Conservation (phyloP, 2,329 filamentous ascomycete species). For the Lasiodiplodia theobromae region DNA sequence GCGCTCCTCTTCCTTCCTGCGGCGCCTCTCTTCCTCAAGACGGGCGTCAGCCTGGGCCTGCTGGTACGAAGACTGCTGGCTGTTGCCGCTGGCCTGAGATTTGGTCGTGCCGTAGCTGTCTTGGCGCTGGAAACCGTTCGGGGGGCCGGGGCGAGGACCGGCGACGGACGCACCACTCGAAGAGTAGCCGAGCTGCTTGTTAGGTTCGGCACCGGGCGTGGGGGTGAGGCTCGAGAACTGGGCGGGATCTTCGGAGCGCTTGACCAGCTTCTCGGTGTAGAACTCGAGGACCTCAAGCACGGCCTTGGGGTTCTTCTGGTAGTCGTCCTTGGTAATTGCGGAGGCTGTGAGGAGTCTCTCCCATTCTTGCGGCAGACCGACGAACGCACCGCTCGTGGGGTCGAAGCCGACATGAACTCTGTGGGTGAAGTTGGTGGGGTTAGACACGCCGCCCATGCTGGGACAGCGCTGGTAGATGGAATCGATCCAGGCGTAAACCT, state of each 20-base stretch:
- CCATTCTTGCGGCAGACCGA: constrained; percentile 94
- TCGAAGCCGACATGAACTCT: constrained; percentile 98
- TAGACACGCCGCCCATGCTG: constrained; percentile 97
- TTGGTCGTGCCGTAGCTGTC: constrained; percentile 53
- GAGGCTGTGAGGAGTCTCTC: constrained; percentile 95
- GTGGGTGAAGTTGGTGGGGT: constrained; percentile 97
- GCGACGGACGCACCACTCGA: constrained; percentile 55
- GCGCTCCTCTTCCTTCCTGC: constrained; percentile 49
- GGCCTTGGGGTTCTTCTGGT: constrained; percentile 85
- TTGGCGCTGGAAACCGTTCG: constrained; percentile 51
- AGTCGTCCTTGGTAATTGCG: constrained; percentile 97
- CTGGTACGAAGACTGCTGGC: constrained; percentile 36
- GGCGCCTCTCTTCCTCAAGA: constrained; percentile 48
- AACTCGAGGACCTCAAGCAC: constrained; percentile 81
- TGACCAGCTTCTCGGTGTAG: constrained; percentile 80
- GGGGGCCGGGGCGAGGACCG: constrained; percentile 56
- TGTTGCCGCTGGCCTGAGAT: constrained; percentile 36
- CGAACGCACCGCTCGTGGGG: constrained; percentile 91
- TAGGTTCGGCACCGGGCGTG: constrained; percentile 64
- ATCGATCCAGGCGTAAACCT: constrained; percentile 99
- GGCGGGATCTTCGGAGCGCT: constrained; percentile 74
- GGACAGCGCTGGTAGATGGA: constrained; percentile 96
- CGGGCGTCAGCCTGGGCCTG: constrained; percentile 40
- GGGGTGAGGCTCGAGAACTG: constrained; percentile 73
- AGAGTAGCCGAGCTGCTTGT: constrained; percentile 57